Conservation (phyloP, 192 early-diverging fungal species). For the Podila clonocystis region DNA sequence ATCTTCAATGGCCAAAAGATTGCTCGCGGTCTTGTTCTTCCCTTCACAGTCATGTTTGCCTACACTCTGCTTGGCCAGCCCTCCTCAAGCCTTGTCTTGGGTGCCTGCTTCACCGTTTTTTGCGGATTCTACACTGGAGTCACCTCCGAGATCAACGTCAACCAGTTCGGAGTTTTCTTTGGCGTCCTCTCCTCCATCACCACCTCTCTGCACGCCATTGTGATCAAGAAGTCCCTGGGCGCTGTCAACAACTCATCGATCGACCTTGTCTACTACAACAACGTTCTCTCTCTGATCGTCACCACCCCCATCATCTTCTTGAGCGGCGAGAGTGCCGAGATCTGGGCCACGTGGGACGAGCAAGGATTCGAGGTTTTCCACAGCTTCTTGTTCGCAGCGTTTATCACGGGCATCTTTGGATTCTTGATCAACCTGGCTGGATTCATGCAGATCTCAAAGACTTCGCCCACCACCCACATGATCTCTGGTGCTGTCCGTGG, state of each 20-base stretch:
- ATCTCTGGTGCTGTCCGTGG: constrained; percentile 67
- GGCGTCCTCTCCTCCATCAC: constrained; percentile 61
- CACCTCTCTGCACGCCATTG: constrained; percentile 69
- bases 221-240: constrained; percentile 62
- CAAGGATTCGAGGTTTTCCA: constrained; percentile 10
- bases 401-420: constrained; percentile 63
- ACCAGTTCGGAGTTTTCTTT: constrained; percentile 53
- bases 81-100: constrained; percentile 41
- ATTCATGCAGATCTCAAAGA: constrained; percentile 72
- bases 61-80: constrained; percentile 51
- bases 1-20: constrained; percentile 31
- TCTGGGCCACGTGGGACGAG: constrained; percentile 6
- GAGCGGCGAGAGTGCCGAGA: constrained; percentile 47
- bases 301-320: constrained; percentile 61
- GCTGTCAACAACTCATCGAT: constrained; percentile 61
- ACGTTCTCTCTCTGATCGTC: constrained; percentile 54
- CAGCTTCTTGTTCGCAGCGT: constrained; percentile 40
- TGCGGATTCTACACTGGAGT: constrained; percentile 65
- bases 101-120: constrained; percentile 58
- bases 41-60: constrained; percentile 62
- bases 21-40: constrained; percentile 65
- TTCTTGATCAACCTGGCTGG: constrained; percentile 71
- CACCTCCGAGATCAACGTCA: constrained; percentile 32
- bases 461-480: constrained; percentile 69
- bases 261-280: constrained; percentile 71